Percentiles rank a stretch among this genome's conserved stretches.
These are phyloP conservation scores for Aspergillus asperescens DNA, from an alignment of 495 filamentous ascomycete species.

Conservation along the genomic window DNA sequence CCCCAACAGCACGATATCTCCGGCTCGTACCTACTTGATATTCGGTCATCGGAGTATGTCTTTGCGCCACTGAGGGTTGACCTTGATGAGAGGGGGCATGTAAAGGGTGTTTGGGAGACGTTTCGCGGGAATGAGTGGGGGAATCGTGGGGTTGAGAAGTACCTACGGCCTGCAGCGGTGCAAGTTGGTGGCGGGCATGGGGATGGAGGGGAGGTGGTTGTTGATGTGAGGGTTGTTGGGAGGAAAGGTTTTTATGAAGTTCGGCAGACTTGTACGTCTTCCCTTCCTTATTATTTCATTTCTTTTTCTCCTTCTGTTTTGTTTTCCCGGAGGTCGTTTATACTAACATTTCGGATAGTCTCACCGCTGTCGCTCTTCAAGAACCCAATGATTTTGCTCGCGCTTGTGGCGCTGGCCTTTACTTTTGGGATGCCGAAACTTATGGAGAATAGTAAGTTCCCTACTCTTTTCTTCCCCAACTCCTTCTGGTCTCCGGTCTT, in stretches of 20 bases:
- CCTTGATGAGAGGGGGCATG: constrained; percentile 27
- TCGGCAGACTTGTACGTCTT: constrained; percentile 63
- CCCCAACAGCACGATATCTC: constrained; percentile 39
- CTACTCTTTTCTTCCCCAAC: neutral
- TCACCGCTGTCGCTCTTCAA: constrained; percentile 68
- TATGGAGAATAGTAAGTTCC: constrained; percentile 83
- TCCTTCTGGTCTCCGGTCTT: neutral
- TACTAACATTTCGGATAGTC: constrained; percentile 26
- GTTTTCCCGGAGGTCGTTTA: neutral
- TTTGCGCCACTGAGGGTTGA: constrained; percentile 68
- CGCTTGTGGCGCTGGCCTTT: constrained; percentile 68
- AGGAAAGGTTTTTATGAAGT: constrained; percentile 68
- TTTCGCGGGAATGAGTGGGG: constrained; percentile 84
- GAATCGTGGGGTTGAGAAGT: constrained; percentile 65
- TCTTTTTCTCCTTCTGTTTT: neutral
- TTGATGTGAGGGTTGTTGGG: constrained; percentile 59
- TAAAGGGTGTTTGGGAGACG: constrained; percentile 70
- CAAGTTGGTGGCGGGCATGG: constrained; percentile 1
- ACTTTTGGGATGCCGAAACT: constrained; percentile 90
- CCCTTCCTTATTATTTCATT: neutral
- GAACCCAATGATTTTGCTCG: constrained; percentile 93
- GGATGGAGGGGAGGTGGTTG: constrained; percentile 26
- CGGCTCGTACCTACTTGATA: constrained; percentile 63
- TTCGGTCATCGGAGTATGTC: constrained; percentile 64
- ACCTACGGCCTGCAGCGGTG: constrained; percentile 20